These are phyloP conservation scores for Calonectria hawksworthii DNA, from an alignment of 2,329 filamentous ascomycete species.

Conservation along the genomic window DNA sequence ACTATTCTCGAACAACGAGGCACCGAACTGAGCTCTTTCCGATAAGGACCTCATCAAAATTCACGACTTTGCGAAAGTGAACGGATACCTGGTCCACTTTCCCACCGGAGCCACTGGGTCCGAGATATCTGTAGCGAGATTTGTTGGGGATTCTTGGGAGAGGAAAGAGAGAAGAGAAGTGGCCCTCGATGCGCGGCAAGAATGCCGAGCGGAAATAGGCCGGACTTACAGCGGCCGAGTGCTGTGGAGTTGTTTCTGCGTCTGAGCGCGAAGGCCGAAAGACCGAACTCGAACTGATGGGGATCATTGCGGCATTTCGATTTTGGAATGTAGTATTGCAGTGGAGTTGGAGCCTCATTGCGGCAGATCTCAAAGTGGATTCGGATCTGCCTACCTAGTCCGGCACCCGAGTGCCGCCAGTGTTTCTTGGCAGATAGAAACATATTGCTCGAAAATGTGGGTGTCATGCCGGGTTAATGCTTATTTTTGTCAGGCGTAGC, in stretches of 20 bases:
- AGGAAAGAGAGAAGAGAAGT: not conserved
- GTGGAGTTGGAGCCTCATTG: not conserved
- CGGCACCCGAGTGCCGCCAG: not conserved
- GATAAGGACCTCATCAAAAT: not conserved
- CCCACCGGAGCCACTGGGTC: not conserved
- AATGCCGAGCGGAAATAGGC: not conserved
- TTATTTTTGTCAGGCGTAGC: not conserved
- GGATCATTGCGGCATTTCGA: not conserved
- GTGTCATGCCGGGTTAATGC: not conserved
- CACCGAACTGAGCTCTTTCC: not conserved
- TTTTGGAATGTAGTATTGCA: not conserved
- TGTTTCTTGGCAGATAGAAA: not conserved
- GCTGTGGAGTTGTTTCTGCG: not conserved
- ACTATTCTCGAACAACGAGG: not conserved
- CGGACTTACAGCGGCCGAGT: not conserved
- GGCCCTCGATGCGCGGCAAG: not conserved
- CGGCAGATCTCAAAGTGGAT: not conserved
- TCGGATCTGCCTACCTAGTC: not conserved
- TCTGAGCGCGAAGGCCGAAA: not conserved
- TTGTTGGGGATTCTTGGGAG: not conserved
- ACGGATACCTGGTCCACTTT: not conserved
- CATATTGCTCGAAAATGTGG: not conserved
- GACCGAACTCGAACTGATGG: not conserved
- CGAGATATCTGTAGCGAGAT: not conserved
- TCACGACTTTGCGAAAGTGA: not conserved